Base-by-base conservation (phyloP, 176 grass and related monocot genomes). In the Ananas comosus region DNA sequence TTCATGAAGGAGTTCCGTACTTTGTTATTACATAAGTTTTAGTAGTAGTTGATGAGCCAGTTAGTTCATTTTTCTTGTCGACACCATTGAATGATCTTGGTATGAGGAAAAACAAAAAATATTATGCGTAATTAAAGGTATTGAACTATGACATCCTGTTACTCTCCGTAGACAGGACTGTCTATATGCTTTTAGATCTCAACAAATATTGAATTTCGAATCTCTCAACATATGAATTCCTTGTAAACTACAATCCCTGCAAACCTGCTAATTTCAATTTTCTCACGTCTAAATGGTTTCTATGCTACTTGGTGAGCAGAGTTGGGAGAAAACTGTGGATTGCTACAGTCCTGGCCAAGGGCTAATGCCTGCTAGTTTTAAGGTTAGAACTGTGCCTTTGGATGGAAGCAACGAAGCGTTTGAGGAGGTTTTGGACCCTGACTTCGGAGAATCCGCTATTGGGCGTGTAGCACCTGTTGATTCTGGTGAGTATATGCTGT, bases 341-440 rank as follows among this genome's bases (percentile, higher is more conserved):
- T 99, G 80, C 80, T 93, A 99, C 76, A 90, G 94, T 77, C 87
- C 94, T 66, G 86, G 89, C 64, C 94, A 90, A 58, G 89, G 94
- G 14, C 71, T 97, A 72, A 99, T 99, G 94, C 87, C 94, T 78
- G 94, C 84, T 85, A 99, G 94, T 83, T 99, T 99, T 57, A 99
- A 93, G 88, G 89, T 93, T 65, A 82, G 87, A 90, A 83, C 94
- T 18, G 80, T 99, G 71, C 87, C 94, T 64, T 80, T 99, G 77
- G 89, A 93, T 80, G 89, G 94, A 90, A 99, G 78, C 66, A 93
- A 87, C 65, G 89, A 93, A 87, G 77, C 87, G 64, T 88, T 93
- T 86, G 89, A 99, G 81, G 94, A 99, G 74, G 82, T 99, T 73
- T 86, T 99, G 74, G 89, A 93, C 63, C 93, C 94, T 65, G 94